Evolutionary conservation across 495 filamentous ascomycete species (phyloP), one percentile per base, ranked within the genome.

Genomic region (Glarea lozoyensis): DNA sequence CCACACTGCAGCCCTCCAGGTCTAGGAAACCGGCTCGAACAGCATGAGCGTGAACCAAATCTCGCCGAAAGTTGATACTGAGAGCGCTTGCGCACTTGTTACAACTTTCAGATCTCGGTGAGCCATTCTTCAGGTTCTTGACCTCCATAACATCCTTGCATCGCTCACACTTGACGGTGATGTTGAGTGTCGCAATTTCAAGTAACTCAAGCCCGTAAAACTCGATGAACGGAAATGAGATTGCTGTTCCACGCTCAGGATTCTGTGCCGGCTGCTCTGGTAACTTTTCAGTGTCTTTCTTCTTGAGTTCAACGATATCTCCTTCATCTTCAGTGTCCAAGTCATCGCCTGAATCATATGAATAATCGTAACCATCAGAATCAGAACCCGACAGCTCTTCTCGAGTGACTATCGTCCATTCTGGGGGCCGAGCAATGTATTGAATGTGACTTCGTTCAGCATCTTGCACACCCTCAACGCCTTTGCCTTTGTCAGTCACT

Each of bases 21-120:
- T 95, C 89, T 36, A 95, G 64, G 58, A 92, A 92, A 1, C 88
- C 86, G 27, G 84, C 87, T 40, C 88, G 71, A 20, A 73, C 73
- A 7, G 85, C 84, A 60, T 80, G 78, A 35, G 72, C 66, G 60
- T 95, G 89, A 52, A 94, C 76, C 30, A 89, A 59, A 52, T 92
- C 81, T 50, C 67, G 69, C 42, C 87, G 75, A 60, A 82, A 95
- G 16, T 67, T 72, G 39, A 86, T 67, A n/a, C 69, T 74, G 42
- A 88, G 73, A 0, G 69, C 51, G 45, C 71, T 76, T 7, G 83
- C 78, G 55, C 88, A 94, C 55, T 94, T 93, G 42, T 73, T 81
- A 70, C 88, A 94, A 30, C 68, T 66, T 27, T 57, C 54, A 0
- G 59, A 32, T 45, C 70, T 72, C 38, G 61, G 56, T 12, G 50